Evolutionary conservation across 768 basidiomycete genomes (phyloP), one percentile per base, ranked within the genome.

Genomic region (Russula abietina): DNA sequence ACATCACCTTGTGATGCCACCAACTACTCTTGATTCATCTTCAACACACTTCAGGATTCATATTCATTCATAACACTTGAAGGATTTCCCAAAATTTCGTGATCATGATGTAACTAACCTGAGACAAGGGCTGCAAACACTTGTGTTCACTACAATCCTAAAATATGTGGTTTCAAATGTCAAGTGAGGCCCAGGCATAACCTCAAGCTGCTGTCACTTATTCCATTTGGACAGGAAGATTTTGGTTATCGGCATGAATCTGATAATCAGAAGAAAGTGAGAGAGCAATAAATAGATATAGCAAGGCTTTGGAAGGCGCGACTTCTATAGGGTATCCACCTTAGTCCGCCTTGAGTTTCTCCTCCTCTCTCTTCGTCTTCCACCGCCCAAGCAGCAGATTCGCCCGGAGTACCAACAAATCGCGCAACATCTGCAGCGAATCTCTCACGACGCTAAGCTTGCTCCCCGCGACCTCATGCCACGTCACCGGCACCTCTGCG

Each of bases 381-480:
- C 95, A 97, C 71, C 90, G 75, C 41, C 93, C 91, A 17, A 88
- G 70, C 33, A 87, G 69, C 69, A 91, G 85, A 70, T 97, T 97
- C 28, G 83, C 88, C 59, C 95, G 75, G 38, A 98, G 81, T 33
- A 98, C 80, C 52, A 96, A 69, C 71, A 97, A 73, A 71, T 98
- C 95, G 62, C 87, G 79, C 39, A 95, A 77, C 95, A 98, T 98
- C 71, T 91, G 88, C 57, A 96, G 69, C 30, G 88, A 89, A 67
- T 93, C 95, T 60, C 83, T 83, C 62, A 91, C 80, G 48, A 98
- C 86, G 66, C 88, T 85, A 65, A 98, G 79, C 75, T 98, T 98
- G 77, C 92, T 94, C 46, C 95, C 95, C 0, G 85, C 81, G 3
- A 98, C 90, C 75, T 98, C 95, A 63, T 93, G 88, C 95, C 95